phyloP scores from a whole-genome alignment of 2,329 filamentous ascomycete genomes.

The Stagonosporopsis rhizophila region DNA sequence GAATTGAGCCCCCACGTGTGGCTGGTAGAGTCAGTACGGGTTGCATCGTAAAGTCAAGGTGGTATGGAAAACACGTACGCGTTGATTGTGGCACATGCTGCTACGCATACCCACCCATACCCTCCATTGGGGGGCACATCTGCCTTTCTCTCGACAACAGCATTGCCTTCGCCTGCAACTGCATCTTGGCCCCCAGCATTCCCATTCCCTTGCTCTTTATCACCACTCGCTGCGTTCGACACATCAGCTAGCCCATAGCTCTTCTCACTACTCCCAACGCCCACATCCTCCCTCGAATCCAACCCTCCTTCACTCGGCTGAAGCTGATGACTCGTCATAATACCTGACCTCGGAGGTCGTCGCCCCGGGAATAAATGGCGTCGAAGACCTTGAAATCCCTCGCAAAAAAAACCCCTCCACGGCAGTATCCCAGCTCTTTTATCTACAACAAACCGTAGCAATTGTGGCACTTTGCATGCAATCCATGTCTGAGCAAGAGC shows the following conservation, averaged over 20 bases:
- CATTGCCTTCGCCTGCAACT: conserved; percentile 47
- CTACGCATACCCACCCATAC: conserved; percentile 66
- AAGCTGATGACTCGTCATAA: conserved; percentile 2
- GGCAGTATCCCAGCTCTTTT: no score
- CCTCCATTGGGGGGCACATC: conserved; percentile 71
- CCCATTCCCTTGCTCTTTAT: conserved; percentile 1
- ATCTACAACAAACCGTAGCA: not conserved
- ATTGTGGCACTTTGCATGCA: not conserved
- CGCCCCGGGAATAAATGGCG: conserved; percentile 14
- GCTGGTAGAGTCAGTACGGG: conserved; percentile 39
- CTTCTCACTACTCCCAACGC: conserved; percentile 5
- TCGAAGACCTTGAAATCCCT: no score
- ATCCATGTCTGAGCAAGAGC: conserved; percentile 6
- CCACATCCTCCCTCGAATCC: not conserved
- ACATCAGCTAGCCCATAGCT: not conserved
- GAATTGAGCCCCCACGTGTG: conserved; percentile 80
- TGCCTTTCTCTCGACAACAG: conserved; percentile 6
- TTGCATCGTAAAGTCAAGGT: not conserved
- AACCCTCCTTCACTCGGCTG: not conserved
- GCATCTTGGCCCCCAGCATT: conserved; percentile 52
- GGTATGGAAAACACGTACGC: conserved; percentile 38
- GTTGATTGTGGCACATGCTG: conserved; percentile 41
- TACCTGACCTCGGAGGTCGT: conserved; percentile 12
- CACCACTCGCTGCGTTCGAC: not conserved
- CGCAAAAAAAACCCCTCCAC: no score